Evolutionary conservation across 129 eudicot genomes (phyloP).

Genomic region (Flaveria brownii): DNA sequence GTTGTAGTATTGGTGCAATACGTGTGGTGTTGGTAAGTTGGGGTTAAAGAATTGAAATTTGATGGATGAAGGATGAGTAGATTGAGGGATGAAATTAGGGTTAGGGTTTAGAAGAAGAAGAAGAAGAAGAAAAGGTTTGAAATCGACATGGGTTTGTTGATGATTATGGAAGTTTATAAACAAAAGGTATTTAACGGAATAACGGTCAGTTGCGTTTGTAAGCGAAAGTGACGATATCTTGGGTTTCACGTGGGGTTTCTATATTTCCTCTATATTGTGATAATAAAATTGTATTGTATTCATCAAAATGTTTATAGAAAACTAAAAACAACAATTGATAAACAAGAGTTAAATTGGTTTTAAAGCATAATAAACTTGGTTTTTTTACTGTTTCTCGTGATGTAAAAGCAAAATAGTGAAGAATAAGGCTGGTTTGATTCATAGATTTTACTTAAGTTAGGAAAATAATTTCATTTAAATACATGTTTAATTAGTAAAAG

Average conservation of each 20-base stretch:
- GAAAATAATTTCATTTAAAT: too few species aligned
- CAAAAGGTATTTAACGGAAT: constrained; percentile 27
- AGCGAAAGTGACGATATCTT: background rate
- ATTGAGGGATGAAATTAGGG: constrained; percentile 31
- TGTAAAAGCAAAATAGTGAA: too few species aligned
- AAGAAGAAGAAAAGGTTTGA: constrained; percentile 28
- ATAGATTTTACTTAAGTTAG: too few species aligned
- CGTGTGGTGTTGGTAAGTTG: background rate
- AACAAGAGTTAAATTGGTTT: too few species aligned
- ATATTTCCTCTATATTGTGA: background rate
- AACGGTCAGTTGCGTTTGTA: constrained; percentile 42
- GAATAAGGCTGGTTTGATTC: too few species aligned
- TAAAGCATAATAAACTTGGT: too few species aligned
- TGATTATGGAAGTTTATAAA: constrained; percentile 16
- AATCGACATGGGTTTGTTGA: constrained; percentile 16
- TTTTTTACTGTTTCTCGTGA: too few species aligned
- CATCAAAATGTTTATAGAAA: background rate
- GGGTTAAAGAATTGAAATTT: constrained; percentile 24
- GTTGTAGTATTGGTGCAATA: constrained; percentile 3
- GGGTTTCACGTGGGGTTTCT: constrained; percentile 12
- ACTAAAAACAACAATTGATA: too few species aligned
- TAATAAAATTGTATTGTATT: background rate
- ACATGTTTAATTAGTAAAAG: too few species aligned
- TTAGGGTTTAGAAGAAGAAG: constrained; percentile 36
- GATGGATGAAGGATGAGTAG: background rate